These are phyloP conservation scores for Chionographis japonica DNA, from an alignment of 106 monocot genomes.

Conservation along the genomic window DNA sequence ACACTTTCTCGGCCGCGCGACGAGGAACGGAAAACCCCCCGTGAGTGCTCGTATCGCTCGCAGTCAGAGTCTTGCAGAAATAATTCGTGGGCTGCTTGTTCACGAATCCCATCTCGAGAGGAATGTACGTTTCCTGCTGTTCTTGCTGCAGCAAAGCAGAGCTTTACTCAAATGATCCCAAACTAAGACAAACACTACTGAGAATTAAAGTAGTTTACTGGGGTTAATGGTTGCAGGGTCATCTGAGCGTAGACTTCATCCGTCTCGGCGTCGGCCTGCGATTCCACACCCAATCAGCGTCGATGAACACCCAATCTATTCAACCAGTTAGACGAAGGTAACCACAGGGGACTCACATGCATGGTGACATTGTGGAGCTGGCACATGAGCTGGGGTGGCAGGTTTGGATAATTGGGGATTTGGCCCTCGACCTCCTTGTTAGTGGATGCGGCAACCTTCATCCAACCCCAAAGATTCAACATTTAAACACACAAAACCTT, in stretches of 20 bases:
- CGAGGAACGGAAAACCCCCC: constrained; percentile 67
- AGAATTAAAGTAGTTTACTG: constrained; percentile 13
- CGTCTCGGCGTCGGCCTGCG: constrained; percentile 52
- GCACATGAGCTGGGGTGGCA: constrained; percentile 83
- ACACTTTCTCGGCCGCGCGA: constrained; percentile 64
- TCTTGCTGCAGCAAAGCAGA: constrained; percentile 35
- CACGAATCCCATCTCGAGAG: constrained; percentile 35
- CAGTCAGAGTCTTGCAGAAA: constrained; percentile 63
- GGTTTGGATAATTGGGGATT: constrained; percentile 80
- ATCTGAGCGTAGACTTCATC: constrained; percentile 66
- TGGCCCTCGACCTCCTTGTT: constrained; percentile 87
- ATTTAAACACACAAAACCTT: constrained; percentile 18
- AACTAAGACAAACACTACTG: neutral
- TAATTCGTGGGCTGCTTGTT: constrained; percentile 64
- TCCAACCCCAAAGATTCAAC: constrained; percentile 4
- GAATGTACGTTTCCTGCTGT: constrained; percentile 39
- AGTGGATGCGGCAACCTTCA: constrained; percentile 71
- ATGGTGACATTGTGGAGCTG: constrained; percentile 85
- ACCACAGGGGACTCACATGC: constrained; percentile 50
- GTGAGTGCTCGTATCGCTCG: constrained; percentile 61
- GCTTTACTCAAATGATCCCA: neutral
- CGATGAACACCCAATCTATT: neutral
- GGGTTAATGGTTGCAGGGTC: constrained; percentile 53
- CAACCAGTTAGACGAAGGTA: neutral
- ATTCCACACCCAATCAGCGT: neutral